Base-by-base conservation (phyloP, 2,329 filamentous ascomycete genomes). In the Talaromyces sp. region DNA sequence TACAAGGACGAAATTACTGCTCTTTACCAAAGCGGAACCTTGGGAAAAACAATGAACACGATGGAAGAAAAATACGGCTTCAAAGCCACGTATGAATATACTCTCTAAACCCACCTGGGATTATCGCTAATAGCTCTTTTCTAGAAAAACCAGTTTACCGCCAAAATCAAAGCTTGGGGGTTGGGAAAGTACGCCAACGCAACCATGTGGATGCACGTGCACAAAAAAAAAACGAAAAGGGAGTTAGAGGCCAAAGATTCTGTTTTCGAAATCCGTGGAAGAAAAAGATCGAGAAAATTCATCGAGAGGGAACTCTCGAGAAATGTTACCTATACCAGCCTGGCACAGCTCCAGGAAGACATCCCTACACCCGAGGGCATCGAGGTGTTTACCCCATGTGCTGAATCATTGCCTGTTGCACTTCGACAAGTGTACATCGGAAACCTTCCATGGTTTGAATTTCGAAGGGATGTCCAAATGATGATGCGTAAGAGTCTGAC, bases 81-180 rank as follows among this genome's bases (percentile, higher is more conserved):
- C 35, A 27, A 55, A 43, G 54, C 54, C 4, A 41, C 54, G 54
- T 55, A 55, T 26, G 19, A 14, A 29, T 24, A 24, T 41, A 17
- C 26, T 29, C 32, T 9, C 12, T 17, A 52, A 52, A 14, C n/a
- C 3, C 24, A 52, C 10, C 17, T 52, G 19, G 3, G 35, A 3
- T 38, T 41, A 55, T 43, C 32, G 21, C 54, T 55, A 41, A 55
- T 3, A n/a, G 21, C 24, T 26, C 1, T 55, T 9, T 38, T 54
- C 11, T n/a, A 61, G 60, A 55, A 61, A 57, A 58, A 46, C 26
- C 60, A 61, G 41, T 61, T 59, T 26, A 61, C 38, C 9, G 10
- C 32, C n/a, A 58, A 59, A 26, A 29, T 61, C 9, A 59, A 54
- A 26, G 24, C 26, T 9, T 61, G 60, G 56, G 35, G 56, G 29